Evolutionary conservation across 1,284 basidiomycete species (phyloP).

Genomic region (Rhodotorula mucilaginosa): DNA sequence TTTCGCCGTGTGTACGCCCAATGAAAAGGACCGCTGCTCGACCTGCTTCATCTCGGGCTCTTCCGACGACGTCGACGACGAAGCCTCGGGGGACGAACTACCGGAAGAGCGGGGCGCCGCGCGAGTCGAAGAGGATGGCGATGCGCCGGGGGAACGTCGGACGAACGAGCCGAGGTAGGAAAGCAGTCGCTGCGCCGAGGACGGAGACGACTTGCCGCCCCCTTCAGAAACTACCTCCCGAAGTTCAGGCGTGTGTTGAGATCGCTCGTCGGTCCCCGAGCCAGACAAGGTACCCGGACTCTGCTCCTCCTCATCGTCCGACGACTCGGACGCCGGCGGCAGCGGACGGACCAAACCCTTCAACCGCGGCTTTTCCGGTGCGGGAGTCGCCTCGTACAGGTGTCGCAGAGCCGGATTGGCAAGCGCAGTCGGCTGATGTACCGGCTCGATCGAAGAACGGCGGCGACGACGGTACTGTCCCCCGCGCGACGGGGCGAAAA

Average conservation of each 20-base stretch:
- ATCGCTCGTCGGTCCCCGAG: background rate
- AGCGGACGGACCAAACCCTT: conserved; percentile 1
- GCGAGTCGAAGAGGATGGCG: conserved; percentile 11
- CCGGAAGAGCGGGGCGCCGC: background rate
- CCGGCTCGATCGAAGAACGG: conserved; percentile 21
- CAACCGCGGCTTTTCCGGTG: conserved; percentile 28
- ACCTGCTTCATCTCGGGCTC: conserved; percentile 22
- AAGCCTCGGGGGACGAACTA: background rate
- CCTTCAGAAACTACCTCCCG: conserved; percentile 1
- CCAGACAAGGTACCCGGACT: background rate
- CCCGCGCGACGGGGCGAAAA: conserved; percentile 16
- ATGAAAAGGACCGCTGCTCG: background rate
- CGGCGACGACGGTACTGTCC: conserved; percentile 5
- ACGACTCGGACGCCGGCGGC: background rate
- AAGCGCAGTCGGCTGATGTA: conserved; percentile 29
- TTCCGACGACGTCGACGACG: background rate
- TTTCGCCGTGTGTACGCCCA: background rate
- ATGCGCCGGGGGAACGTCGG: conserved; percentile 21
- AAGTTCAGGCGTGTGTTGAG: background rate
- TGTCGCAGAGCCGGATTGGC: conserved; percentile 30
- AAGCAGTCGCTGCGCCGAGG: conserved; percentile 23
- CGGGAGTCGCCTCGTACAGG: conserved; percentile 29
- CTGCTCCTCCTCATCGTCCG: background rate
- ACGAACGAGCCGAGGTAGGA: conserved; percentile 35
- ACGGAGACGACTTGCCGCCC: background rate